Evolutionary conservation across 116 monocot genomes (phyloP).

Genomic region (Papilionanthe hybrid): DNA sequence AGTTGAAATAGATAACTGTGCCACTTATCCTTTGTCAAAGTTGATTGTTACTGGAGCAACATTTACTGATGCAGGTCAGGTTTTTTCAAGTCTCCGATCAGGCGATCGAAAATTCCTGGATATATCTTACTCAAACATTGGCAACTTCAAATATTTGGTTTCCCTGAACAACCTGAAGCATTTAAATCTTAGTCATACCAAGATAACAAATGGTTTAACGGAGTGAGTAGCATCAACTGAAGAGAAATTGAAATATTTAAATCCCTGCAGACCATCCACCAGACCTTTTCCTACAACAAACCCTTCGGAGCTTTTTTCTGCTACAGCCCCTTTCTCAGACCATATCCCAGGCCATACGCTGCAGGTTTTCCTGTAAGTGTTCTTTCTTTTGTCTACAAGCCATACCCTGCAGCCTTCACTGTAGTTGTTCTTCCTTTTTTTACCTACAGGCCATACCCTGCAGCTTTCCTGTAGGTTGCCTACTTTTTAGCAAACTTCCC

Average conservation of each 20-base stretch:
- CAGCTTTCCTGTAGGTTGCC: no score
- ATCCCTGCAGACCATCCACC: constrained; percentile 25
- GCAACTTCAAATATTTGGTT: constrained; percentile 34
- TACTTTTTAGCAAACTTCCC: no score
- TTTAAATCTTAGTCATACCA: constrained; percentile 52
- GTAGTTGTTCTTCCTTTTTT: no score
- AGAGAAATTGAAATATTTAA: constrained; percentile 49
- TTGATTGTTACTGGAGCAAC: constrained; percentile 46
- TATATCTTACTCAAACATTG: constrained; percentile 44
- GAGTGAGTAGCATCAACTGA: constrained; percentile 40
- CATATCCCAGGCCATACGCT: no score
- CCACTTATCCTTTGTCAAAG: constrained; percentile 37
- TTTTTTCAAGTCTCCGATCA: constrained; percentile 32
- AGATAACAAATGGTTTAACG: constrained; percentile 42
- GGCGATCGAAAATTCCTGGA: constrained; percentile 54
- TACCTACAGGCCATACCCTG: no score
- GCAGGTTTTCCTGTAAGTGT: no score
- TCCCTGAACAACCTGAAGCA: constrained; percentile 51
- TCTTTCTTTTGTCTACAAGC: no score
- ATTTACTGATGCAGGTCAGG: constrained; percentile 40
- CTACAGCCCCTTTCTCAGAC: no score
- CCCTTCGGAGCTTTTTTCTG: no score
- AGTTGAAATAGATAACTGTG: constrained; percentile 18
- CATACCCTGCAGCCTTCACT: no score
- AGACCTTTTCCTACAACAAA: no score